Evolutionary conservation across 2,329 filamentous ascomycete species (phyloP), one percentile per base, ranked within the genome.

Genomic region (Bipolaris sorokiniana): DNA sequence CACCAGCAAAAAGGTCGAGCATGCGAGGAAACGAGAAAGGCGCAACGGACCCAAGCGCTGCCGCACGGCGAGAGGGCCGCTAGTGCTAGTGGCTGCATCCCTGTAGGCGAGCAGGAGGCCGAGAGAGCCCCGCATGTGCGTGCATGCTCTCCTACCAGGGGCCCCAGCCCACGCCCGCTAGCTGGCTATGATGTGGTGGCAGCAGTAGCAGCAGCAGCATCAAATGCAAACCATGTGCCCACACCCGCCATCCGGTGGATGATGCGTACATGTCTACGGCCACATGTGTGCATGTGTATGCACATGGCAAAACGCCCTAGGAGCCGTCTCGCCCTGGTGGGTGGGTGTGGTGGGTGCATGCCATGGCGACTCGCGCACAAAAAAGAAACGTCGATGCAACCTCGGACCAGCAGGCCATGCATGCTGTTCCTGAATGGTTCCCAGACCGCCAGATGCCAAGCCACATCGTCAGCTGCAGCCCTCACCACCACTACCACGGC

Each of bases 1-100:
- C n/a, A 31, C 15, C 26, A 45, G 22, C 23, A 44, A 23, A 13
- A 26, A 38, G 20, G 23, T 55, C 50, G 49, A 57, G 53, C 40
- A 57, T 52, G 56, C 58, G 54, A 63, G 64, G 54, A 66, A 55
- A 62, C 62, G 58, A 64, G 61, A 56, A 59, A 49, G 41, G 41
- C 54, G 50, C 51, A 59, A 44, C 51, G 54, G 56, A 22, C 50
- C 58, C 51, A 59, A 55, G 55, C 51, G 59, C 22, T 34, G 33
- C 47, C 37, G 51, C 47, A 42, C 50, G 15, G 56, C 51, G 40
- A 50, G 31, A 44, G 41, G 36, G 34, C 37, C 22, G 26, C 44
- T 40, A 37, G 42, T 22, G 26, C 44, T 40, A 37, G 42, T 22
- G 11, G 18, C 22, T 15, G 18, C 18, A 54, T 44, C 60, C 60